Base-by-base conservation (phyloP, 495 filamentous ascomycete genomes). In the Articulospora tetracladia region DNA sequence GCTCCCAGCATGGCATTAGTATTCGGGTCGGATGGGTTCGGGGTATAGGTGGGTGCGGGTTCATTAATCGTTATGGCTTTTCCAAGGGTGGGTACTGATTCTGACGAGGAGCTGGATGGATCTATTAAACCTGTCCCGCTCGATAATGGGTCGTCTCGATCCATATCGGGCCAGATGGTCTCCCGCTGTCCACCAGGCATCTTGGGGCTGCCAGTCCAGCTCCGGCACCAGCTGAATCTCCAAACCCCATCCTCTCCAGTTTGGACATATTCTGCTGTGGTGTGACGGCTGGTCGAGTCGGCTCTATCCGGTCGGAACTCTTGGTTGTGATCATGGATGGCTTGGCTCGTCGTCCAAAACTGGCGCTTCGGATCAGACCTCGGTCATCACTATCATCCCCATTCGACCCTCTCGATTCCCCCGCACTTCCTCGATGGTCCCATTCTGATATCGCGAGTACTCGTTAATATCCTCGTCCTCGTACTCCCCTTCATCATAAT, bases 281-380 rank as follows among this genome's bases (percentile, higher is more conserved):
- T 10, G 46, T 25, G 26, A 53, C 39, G 22, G 62, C 15, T 0
- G 66, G 59, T 20, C 59, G 52, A 20, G 47, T 15, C 11, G 28
- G 20, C 13, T 60, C 57, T 1, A 39, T 28, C 20, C 27, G 44
- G 4, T 66, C 64, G 47, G 60, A 54, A 39, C 65, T 63, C 24
- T 49, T 65, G 3, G 89, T 86, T 4, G 77, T 86, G 27, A 89
- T 83, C 65, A 94, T 73, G 15, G 88, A 84, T 7, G 90, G 86
- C 63, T 86, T 90, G 8, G 83, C 84, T 65, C 83, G 80, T 66
- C 87, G 88, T 17, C 91, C 90, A 46, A 92, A 61, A 71, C 90
- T 93, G 24, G 88, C 92, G 67, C 84, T 87, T 65, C 92, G 77
- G 6, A 97, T 88, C 7, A 95, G 72, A 15, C 79, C 78, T 81